These are phyloP conservation scores for Diaporthe ampelina DNA, from an alignment of 2,329 filamentous ascomycete species.

Conservation along the genomic window DNA sequence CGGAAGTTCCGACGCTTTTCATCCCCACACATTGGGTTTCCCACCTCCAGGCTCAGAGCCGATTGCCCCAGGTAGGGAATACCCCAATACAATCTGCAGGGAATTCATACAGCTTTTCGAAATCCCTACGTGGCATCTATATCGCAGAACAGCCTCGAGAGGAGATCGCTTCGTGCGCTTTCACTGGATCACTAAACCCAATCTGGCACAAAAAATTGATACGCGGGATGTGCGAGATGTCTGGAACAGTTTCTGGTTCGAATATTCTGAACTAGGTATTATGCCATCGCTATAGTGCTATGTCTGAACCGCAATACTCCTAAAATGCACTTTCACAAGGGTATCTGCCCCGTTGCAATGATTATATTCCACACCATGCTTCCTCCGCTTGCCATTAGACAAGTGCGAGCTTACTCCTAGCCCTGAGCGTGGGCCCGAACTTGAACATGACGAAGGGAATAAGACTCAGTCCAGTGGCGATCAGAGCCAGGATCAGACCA, in stretches of 20 bases:
- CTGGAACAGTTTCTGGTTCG: neutral
- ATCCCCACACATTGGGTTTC: neutral
- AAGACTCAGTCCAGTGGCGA: constrained; percentile 54
- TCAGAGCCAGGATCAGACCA: constrained; percentile 61
- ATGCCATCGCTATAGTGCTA: constrained; percentile 10
- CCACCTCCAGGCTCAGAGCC: neutral
- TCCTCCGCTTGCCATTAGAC: neutral
- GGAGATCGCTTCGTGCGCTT: too few species aligned
- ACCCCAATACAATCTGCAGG: too few species aligned
- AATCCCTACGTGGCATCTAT: fast-evolving
- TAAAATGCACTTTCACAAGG: neutral
- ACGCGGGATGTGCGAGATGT: too few species aligned
- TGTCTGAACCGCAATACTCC: constrained; percentile 1
- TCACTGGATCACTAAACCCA: neutral
- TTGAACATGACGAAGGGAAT: constrained; percentile 60
- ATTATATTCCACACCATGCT: neutral
- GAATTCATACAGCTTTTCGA: neutral
- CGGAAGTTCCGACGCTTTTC: neutral
- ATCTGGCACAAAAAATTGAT: neutral
- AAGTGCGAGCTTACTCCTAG: constrained; percentile 54
- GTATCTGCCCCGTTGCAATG: neutral
- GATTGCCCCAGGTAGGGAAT: neutral
- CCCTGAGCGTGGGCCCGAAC: constrained; percentile 55
- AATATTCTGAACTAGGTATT: constrained; percentile 27
- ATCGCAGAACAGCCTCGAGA: too few species aligned